Percentiles rank a stretch among this genome's conserved stretches.
phyloP scores from a whole-genome alignment of 805 yeast genomes.

The Candida arabinofermentans region DNA sequence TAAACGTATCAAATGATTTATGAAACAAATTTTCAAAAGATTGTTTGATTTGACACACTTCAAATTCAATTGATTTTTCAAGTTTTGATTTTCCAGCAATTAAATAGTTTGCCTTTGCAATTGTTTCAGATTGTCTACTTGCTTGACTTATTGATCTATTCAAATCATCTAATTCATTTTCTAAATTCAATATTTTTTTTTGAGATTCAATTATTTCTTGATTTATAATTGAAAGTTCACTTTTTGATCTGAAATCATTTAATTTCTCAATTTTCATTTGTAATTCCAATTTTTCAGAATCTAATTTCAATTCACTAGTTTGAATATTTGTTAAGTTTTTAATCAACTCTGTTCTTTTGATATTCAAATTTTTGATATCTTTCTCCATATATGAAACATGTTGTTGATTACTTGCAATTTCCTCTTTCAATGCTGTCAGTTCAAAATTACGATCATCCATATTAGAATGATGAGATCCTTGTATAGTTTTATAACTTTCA shows the following conservation, averaged over 20 bases:
- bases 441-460: slow-evolving; percentile 14
- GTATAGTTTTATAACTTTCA: slow-evolving; percentile 1
- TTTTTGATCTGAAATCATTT: slow-evolving; percentile 25
- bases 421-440: slow-evolving; percentile 22
- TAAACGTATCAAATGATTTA: neutral
- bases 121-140: slow-evolving; percentile 54
- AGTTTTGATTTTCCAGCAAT: slow-evolving; percentile 6
- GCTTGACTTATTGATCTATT: slow-evolving; percentile 46
- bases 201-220: slow-evolving; percentile 36
- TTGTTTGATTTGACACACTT: neutral
- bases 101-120: slow-evolving; percentile 44
- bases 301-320: slow-evolving; percentile 44
- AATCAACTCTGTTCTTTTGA: slow-evolving; percentile 35
- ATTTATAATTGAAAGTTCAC: slow-evolving; percentile 28
- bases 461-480: slow-evolving; percentile 4
- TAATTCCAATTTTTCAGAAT: slow-evolving; percentile 41
- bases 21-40: slow-evolving; percentile 3
- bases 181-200: slow-evolving; percentile 32
- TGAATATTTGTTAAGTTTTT: slow-evolving; percentile 35
- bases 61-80: neutral
- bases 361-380: slow-evolving; percentile 36
- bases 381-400: slow-evolving; percentile 36
- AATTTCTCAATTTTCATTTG: slow-evolving; percentile 35
- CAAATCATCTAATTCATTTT: slow-evolving; percentile 47
- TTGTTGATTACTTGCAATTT: slow-evolving; percentile 41